A percentile compares a stretch with the other conserved stretches of the same genome.
Evolutionary conservation across 2,329 filamentous ascomycete species (phyloP).

Genomic region (Aspergillus ibericus): DNA sequence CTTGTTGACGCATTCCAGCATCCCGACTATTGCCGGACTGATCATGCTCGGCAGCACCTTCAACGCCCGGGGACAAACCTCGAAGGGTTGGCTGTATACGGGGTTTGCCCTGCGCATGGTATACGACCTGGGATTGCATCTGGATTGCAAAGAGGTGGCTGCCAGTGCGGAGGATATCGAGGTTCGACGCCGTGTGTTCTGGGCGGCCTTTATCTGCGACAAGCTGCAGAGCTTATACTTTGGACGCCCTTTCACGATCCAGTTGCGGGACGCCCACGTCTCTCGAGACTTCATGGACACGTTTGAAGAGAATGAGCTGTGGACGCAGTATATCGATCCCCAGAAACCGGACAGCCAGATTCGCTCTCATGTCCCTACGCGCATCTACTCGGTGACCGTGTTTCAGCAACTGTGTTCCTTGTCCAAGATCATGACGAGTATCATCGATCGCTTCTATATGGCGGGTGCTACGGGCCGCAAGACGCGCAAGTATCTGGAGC

Average conservation of each 20-base stretch:
- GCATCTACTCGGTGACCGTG: conserved; percentile 35
- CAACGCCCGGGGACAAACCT: conserved; percentile 7
- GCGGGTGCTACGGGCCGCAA: conserved; percentile 28
- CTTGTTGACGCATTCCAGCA: not conserved
- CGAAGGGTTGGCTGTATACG: conserved; percentile 50
- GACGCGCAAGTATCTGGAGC: conserved; percentile 15
- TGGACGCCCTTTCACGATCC: conserved; percentile 49
- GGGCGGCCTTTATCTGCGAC: conserved; percentile 42
- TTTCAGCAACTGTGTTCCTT: conserved; percentile 39
- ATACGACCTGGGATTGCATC: conserved; percentile 53
- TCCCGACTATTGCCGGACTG: conserved; percentile 2
- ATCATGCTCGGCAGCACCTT: conserved; percentile 5
- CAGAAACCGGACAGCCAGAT: not conserved
- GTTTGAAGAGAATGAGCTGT: conserved; percentile 31
- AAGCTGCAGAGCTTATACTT: conserved; percentile 58
- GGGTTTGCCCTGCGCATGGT: conserved; percentile 56
- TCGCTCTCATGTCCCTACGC: conserved; percentile 1
- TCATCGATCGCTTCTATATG: conserved; percentile 39
- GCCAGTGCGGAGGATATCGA: conserved; percentile 26
- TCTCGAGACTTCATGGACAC: conserved; percentile 33
- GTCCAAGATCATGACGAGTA: conserved; percentile 40
- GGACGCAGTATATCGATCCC: conserved; percentile 21
- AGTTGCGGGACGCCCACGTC: conserved; percentile 28
- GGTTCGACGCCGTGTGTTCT: conserved; percentile 33
- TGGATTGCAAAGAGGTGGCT: conserved; percentile 21